Percentiles rank a stretch among this genome's conserved stretches.
Conservation (phyloP, 2,329 filamentous ascomycete species). For the Paracorniculantispora psalliotae region DNA sequence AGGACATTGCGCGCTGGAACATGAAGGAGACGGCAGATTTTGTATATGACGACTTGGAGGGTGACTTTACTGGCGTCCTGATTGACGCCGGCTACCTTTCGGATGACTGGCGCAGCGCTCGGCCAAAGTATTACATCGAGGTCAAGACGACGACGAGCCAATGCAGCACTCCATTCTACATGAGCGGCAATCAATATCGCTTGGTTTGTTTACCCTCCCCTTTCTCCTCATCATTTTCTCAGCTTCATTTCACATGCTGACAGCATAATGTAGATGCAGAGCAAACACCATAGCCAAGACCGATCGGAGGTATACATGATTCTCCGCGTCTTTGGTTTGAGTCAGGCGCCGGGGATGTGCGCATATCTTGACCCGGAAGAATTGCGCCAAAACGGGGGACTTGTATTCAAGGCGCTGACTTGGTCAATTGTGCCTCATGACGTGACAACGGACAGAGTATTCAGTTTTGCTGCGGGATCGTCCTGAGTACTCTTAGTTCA, state of each 20-base stretch:
- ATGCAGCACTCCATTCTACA: constrained; percentile 37
- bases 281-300: constrained; percentile 15
- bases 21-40: constrained; percentile 42
- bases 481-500: too few relatives aligned
- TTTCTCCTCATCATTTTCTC: neutral
- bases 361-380: constrained; percentile 19
- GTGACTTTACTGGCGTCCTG: constrained; percentile 14
- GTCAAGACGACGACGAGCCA: constrained; percentile 42
- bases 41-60: constrained; percentile 27
- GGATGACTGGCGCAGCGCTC: constrained; percentile 15
- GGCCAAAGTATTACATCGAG: constrained; percentile 42
- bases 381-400: constrained; percentile 15
- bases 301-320: constrained; percentile 16
- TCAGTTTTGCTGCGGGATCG: too few relatives aligned
- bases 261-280: constrained; percentile 11
- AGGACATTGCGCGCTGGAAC: constrained; percentile 32
- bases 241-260: neutral
- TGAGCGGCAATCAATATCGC: constrained; percentile 39
- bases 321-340: constrained; percentile 18
- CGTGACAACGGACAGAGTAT: too few relatives aligned
- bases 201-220: constrained; percentile 35
- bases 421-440: constrained; percentile 17
- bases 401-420: constrained; percentile 17
- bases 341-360: constrained; percentile 13
- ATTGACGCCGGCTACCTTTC: constrained; percentile 15